Percentiles rank a stretch among this genome's conserved stretches.
These are phyloP conservation scores for Selaginella moellendorffii DNA, from an alignment of 75 land plant genomes.

Conservation along the genomic window DNA sequence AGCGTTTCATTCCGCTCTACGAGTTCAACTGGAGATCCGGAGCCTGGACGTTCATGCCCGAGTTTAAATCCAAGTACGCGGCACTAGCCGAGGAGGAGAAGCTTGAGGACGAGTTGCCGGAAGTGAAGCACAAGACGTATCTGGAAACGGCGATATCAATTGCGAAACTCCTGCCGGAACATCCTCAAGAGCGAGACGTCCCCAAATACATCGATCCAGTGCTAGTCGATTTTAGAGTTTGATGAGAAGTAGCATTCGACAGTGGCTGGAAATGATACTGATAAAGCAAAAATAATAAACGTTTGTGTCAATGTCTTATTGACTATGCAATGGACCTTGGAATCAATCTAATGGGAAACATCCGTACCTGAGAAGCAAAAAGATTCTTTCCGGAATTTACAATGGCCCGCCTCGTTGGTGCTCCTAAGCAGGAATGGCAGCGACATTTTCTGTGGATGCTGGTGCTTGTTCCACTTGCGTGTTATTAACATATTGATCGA, in stretches of 20 bases:
- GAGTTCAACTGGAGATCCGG: conserved; percentile 46
- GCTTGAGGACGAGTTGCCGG: background rate
- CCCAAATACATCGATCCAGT: conserved; percentile 9
- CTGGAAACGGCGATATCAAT: background rate
- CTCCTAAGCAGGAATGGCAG: background rate
- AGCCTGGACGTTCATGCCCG: conserved; percentile 29
- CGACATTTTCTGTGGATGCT: too few species aligned
- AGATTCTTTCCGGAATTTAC: too few species aligned
- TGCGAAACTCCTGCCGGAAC: background rate
- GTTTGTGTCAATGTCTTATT: background rate
- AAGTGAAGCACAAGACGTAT: background rate
- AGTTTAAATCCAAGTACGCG: background rate
- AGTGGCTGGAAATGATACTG: too few species aligned
- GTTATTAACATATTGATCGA: background rate
- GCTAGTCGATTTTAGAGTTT: conserved; percentile 5
- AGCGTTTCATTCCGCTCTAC: conserved; percentile 49
- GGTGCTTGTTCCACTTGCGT: background rate
- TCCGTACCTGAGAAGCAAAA: too few species aligned
- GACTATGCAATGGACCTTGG: background rate
- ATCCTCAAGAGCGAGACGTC: background rate
- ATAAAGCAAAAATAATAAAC: too few species aligned
- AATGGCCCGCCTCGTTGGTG: too few species aligned
- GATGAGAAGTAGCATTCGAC: background rate
- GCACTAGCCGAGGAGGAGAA: background rate
- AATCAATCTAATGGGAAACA: too few species aligned